Percentiles rank a stretch among this genome's conserved stretches.
Evolutionary conservation across 2,329 filamentous ascomycete species (phyloP).

Genomic region (Ceratocystis papillata): DNA sequence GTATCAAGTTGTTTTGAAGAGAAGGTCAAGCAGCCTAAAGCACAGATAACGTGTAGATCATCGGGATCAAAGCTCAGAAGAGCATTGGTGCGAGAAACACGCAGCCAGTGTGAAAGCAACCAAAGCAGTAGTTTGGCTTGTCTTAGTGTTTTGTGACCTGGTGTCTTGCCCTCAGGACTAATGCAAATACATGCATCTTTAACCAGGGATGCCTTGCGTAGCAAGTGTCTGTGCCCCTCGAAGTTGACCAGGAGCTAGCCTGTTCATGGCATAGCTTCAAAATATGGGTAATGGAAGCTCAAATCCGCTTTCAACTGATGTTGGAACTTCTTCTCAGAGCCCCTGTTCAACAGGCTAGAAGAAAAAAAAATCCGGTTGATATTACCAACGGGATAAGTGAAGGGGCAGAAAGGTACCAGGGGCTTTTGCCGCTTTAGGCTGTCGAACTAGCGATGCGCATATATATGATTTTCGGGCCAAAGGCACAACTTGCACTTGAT

Average conservation of each 20-base stretch:
- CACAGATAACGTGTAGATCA: constrained; percentile 10
- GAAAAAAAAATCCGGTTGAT: not conserved
- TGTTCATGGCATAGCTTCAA: not conserved
- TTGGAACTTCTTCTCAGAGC: constrained; percentile 8
- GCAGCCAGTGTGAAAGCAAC: not conserved
- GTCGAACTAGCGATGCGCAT: constrained; percentile 12
- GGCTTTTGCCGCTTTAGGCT: constrained; percentile 8
- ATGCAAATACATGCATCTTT: constrained; percentile 3
- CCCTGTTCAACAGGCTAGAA: not conserved
- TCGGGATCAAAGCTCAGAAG: constrained; percentile 10
- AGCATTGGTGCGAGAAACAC: constrained; percentile 7
- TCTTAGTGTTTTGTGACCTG: not conserved
- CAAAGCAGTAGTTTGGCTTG: not conserved
- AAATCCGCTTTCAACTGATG: constrained; percentile 4
- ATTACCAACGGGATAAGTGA: not conserved
- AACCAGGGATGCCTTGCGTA: not conserved
- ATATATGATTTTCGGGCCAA: constrained; percentile 1
- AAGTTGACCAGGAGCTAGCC: constrained; percentile 2
- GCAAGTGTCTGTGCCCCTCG: constrained; percentile 9
- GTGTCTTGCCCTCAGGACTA: not conserved
- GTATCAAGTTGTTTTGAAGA: constrained; percentile 6
- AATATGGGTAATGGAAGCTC: constrained; percentile 3
- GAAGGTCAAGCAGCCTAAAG: not conserved
- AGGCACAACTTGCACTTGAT: constrained; percentile 3
- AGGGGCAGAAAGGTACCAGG: constrained; percentile 8